Evolutionary conservation across 106 monocot genomes (phyloP).

Genomic region (Acorus gramineus): DNA sequence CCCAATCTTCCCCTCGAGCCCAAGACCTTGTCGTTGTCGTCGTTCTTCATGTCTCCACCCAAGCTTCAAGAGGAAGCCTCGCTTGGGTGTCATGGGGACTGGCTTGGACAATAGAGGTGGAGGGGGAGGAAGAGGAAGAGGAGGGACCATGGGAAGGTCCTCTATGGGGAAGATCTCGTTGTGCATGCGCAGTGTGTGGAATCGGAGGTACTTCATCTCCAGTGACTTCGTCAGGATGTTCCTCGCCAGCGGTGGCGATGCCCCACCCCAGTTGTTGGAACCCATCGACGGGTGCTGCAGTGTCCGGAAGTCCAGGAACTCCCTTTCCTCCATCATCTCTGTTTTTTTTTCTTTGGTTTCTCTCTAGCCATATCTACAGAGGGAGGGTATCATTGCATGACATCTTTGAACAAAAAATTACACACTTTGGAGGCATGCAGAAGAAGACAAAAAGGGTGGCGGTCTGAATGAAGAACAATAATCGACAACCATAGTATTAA

Average conservation of each 20-base stretch:
- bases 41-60: slow-evolving; percentile 2
- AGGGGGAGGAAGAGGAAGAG: neutral
- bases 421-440: too few relatives aligned
- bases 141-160: too few relatives aligned
- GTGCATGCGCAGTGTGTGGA: neutral
- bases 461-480: too few relatives aligned
- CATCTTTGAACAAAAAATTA: too few relatives aligned
- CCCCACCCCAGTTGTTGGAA: slow-evolving; percentile 22
- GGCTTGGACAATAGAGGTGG: too few relatives aligned
- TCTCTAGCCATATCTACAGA: too few relatives aligned
- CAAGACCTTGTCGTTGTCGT: neutral
- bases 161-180: neutral
- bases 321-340: slow-evolving; percentile 3
- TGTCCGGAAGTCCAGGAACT: slow-evolving; percentile 12
- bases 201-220: slow-evolving; percentile 8
- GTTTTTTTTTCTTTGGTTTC: too few relatives aligned
- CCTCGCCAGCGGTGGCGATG: slow-evolving; percentile 14
- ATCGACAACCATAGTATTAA: too few relatives aligned
- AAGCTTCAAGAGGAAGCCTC: neutral
- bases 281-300: slow-evolving; percentile 12
- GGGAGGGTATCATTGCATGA: too few relatives aligned
- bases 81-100: neutral
- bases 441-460: too few relatives aligned
- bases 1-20: neutral
- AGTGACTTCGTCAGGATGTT: slow-evolving; percentile 14